Evolutionary conservation across 2,329 filamentous ascomycete species (phyloP).

Genomic region (Calonectria ilicicola): DNA sequence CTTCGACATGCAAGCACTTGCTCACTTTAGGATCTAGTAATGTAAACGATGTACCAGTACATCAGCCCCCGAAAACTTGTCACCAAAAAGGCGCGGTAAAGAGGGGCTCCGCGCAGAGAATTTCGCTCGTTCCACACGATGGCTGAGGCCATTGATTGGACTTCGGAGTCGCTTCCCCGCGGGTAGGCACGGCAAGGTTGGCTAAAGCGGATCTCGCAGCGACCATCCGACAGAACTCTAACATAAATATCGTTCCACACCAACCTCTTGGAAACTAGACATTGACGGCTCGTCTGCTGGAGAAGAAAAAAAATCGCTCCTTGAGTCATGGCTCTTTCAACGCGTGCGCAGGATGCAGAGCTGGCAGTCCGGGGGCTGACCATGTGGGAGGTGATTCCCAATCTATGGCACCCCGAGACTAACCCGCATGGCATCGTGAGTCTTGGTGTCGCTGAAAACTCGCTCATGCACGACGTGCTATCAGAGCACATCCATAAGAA

Average conservation of each 20-base stretch:
- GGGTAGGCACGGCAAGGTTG: conserved; percentile 4
- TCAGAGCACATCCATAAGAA: conserved; percentile 55
- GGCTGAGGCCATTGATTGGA: conserved; percentile 5
- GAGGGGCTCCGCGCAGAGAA: not conserved
- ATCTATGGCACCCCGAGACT: conserved; percentile 55
- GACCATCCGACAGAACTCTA: conserved; percentile 5
- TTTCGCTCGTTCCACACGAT: not conserved
- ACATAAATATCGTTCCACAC: not conserved
- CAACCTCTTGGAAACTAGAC: not conserved
- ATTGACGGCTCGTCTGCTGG: not conserved
- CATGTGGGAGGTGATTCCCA: conserved; percentile 58
- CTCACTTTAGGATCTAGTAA: not conserved
- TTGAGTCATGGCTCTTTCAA: conserved; percentile 41
- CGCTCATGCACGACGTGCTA: conserved; percentile 61
- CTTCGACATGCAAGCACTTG: not conserved
- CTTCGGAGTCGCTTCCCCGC: not conserved
- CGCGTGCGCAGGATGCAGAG: conserved; percentile 44
- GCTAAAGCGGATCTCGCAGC: conserved; percentile 22
- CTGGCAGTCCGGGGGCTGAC: conserved; percentile 41
- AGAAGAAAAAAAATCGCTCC: not conserved
- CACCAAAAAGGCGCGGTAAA: not conserved
- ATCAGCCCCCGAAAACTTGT: not conserved
- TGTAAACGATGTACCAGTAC: not conserved
- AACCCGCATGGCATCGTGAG: conserved; percentile 61
- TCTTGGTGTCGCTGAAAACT: conserved; percentile 65